Base-by-base conservation (phyloP, 2,329 filamentous ascomycete species). In the Helicocarpus griseus region DNA sequence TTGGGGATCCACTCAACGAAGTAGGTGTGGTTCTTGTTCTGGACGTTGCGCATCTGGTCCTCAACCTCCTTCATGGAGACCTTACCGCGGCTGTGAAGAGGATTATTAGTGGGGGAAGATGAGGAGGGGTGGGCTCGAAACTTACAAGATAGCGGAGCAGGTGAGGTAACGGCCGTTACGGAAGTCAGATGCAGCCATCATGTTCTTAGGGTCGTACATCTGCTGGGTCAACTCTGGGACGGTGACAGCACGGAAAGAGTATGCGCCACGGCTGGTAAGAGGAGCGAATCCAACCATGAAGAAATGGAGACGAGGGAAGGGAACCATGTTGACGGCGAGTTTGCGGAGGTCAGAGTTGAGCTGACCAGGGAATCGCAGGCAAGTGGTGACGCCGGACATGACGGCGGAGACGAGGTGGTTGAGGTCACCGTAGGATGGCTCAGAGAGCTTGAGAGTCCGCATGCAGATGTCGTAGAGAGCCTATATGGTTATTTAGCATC, bases 201-300 rank as follows among this genome's bases (percentile, higher is more conserved):
- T 98, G 86, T 98, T 98, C 89, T 97, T 98, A 69, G 93, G 91
- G 80, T 98, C 93, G 81, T 95, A 98, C 89, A 98, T 97, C 77
- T 98, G 93, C 81, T 98, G 93, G 67, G 93, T 97, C 73, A 98
- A 83, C 81, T 98, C 93, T 53, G 93, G 91, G 57, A 98, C 93
- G 68, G 86, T 90, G 74, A 97, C 87, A 62, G 93, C 91, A 71
- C 93, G 93, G 91, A 97, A 98, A 64, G 87, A 89, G 81, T 94
- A 76, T 62, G 91, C 86, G 65, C 85, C 84, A 74, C 86, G 85
- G 77, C 89, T 95, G 73, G 93, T 98, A 68, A 98, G 83, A 71
- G 93, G 93, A 75, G 93, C 91, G 73, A 98, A 98, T 74, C 93
- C 93, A 73, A 98, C 93, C 93, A 98, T 98, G 85, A 98, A 98